A percentile compares a stretch with the other conserved stretches of the same genome.
phyloP scores from a whole-genome alignment of 495 filamentous ascomycete genomes.

The Beverwykella pulmonaria region DNA sequence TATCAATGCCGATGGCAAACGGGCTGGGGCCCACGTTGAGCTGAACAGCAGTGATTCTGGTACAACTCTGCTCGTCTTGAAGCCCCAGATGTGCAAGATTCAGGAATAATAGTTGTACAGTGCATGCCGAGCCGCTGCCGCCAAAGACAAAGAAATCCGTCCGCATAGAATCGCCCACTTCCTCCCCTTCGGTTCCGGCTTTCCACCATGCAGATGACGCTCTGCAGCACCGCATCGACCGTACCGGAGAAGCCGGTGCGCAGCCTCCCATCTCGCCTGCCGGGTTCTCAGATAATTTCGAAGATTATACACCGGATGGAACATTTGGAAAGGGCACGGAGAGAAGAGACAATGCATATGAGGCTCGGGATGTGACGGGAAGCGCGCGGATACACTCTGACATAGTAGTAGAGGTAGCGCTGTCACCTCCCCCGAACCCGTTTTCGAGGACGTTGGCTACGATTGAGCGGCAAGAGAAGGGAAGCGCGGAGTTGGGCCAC shows the following conservation, averaged over 20 bases:
- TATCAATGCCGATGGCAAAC: conserved; percentile 19
- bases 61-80: conserved; percentile 9
- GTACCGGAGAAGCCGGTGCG: neutral
- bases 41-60: conserved; percentile 26
- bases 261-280: conserved; percentile 17
- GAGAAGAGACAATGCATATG: conserved; percentile 16
- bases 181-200: conserved; percentile 30
- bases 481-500: neutral
- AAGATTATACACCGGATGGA: conserved; percentile 13
- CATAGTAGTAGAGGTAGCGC: neutral
- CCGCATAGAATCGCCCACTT: conserved; percentile 37
- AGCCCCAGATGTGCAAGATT: conserved; percentile 7
- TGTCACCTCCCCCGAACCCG: conserved; percentile 36
- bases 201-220: conserved; percentile 18
- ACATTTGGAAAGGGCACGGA: conserved; percentile 11
- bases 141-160: conserved; percentile 38
- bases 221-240: conserved; percentile 3
- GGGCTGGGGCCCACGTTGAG: conserved; percentile 12
- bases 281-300: conserved; percentile 19
- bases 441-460: conserved; percentile 45
- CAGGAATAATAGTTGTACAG: conserved; percentile 32
- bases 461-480: conserved; percentile 37
- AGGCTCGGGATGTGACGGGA: conserved; percentile 23
- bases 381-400: conserved; percentile 34
- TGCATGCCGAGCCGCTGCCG: conserved; percentile 13